Evolutionary conservation across 495 filamentous ascomycete species (phyloP).

Genomic region (Aspergillus hancockii): DNA sequence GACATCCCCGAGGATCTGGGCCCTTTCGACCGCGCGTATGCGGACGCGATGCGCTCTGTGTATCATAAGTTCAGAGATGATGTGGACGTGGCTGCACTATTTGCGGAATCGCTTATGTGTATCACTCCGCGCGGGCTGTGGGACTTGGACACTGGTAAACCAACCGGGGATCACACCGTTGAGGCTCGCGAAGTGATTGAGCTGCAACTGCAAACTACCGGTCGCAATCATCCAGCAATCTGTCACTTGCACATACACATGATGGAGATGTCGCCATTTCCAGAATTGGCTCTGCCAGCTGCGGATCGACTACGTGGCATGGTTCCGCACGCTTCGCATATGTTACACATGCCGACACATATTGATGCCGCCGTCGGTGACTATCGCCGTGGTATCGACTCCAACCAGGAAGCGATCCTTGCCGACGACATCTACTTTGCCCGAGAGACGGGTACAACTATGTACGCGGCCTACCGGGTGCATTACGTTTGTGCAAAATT

Average conservation of each 20-base stretch:
- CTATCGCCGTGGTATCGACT: slow-evolving; percentile 55
- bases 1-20: slow-evolving; percentile 33
- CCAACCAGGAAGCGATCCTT: slow-evolving; percentile 54
- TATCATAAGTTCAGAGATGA: slow-evolving; percentile 50
- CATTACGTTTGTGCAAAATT: slow-evolving; percentile 65
- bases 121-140: slow-evolving; percentile 62
- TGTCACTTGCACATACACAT: slow-evolving; percentile 68
- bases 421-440: slow-evolving; percentile 59
- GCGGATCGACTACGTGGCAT: slow-evolving; percentile 60
- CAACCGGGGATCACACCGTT: slow-evolving; percentile 50
- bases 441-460: slow-evolving; percentile 53
- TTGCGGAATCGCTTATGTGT: slow-evolving; percentile 67
- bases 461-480: slow-evolving; percentile 62
- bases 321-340: slow-evolving; percentile 62
- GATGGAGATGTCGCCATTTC: slow-evolving; percentile 65
- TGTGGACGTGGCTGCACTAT: slow-evolving; percentile 57
- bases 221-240: slow-evolving; percentile 53
- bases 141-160: slow-evolving; percentile 56
- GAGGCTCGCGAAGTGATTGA: slow-evolving; percentile 59
- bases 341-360: slow-evolving; percentile 69
- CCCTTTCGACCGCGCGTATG: slow-evolving; percentile 53
- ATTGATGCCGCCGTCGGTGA: slow-evolving; percentile 65
- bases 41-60: slow-evolving; percentile 56
- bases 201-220: slow-evolving; percentile 41
- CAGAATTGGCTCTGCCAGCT: slow-evolving; percentile 53